These are phyloP conservation scores for Crucibulum laeve DNA, from an alignment of 768 basidiomycete species.

Conservation along the genomic window DNA sequence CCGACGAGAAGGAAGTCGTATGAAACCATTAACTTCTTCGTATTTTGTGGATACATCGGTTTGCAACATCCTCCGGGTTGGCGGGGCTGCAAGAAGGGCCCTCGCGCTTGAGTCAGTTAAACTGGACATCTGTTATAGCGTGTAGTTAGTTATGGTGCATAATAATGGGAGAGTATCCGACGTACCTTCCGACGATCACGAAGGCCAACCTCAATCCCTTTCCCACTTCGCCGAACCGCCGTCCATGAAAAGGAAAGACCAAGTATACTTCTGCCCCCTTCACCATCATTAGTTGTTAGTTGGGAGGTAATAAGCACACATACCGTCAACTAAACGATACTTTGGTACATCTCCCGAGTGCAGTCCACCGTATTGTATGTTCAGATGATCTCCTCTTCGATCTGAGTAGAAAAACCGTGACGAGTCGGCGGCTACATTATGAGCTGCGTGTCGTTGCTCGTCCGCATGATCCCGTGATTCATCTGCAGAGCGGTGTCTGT, in stretches of 20 bases:
- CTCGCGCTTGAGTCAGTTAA: constrained; percentile 57
- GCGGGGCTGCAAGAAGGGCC: constrained; percentile 47
- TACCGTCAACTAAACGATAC: constrained; percentile 57
- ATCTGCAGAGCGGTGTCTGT: constrained; percentile 14
- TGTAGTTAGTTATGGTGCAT: not conserved
- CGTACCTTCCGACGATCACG: constrained; percentile 39
- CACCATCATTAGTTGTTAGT: constrained; percentile 44
- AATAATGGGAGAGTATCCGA: not conserved
- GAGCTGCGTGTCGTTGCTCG: constrained; percentile 19
- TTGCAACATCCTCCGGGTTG: constrained; percentile 42
- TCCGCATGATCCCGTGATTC: constrained; percentile 5
- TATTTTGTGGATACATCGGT: constrained; percentile 38
- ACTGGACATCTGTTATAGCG: constrained; percentile 31
- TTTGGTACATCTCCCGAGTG: constrained; percentile 63
- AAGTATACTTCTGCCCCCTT: constrained; percentile 60
- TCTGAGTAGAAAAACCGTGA: constrained; percentile 56
- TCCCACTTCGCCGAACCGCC: constrained; percentile 37
- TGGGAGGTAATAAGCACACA: constrained; percentile 17
- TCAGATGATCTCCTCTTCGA: constrained; percentile 60
- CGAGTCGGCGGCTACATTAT: constrained; percentile 12
- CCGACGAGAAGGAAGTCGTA: constrained; percentile 49
- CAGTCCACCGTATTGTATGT: constrained; percentile 63
- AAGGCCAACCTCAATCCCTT: constrained; percentile 56
- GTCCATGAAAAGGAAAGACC: constrained; percentile 52
- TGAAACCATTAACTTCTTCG: constrained; percentile 63